Evolutionary conservation across 768 basidiomycete genomes (phyloP), one percentile per base, ranked within the genome.

Genomic region (Lentinula edodes): DNA sequence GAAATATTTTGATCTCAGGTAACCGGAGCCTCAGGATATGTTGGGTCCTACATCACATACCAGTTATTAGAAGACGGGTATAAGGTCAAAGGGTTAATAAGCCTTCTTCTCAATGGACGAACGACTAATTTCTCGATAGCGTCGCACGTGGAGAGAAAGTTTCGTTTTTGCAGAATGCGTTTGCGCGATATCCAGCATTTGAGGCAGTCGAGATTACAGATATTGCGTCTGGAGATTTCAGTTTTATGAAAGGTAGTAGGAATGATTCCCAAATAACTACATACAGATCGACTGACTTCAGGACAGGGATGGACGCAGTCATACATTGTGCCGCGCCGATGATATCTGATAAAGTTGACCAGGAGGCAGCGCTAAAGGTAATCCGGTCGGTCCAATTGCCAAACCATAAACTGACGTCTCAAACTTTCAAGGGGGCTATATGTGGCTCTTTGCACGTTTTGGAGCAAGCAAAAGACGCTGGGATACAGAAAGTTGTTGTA

Each of bases 21-120:
- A 10, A 67, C 66, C 15, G 66, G 66, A 20, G 66, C 61, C 20
- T 64, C 66, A 18, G 66, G 66, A 45, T 66, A 58, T 54, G 38
- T 67, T 9, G 66, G 66, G 35, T 53, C 63, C n/a, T 53, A 64
- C 53, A 60, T 67, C 28, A 62, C 63, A 13, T 41, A 62, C 16
- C 63, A 67, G 39, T 62, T 66, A 8, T 66, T 67, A 4, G 61
- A 66, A 42, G 63, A 56, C 4, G 66, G 66, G 13, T 64, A 64
- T 51, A 38, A 63, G 20, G 65, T 67, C 39, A 38, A 62, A 62
- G 62, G 58, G 64, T 65, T 43, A 36, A 48, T 38, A 0, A 28
- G 7, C 28, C 32, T n/a, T 7, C 23, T 23, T n/a, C 6, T 7
- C 3, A 18, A 13, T 6, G 1, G 16, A 13, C 35, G 42, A 18